Base-by-base conservation (phyloP, 2,329 filamentous ascomycete genomes). In the Lecanicillium sp. region DNA sequence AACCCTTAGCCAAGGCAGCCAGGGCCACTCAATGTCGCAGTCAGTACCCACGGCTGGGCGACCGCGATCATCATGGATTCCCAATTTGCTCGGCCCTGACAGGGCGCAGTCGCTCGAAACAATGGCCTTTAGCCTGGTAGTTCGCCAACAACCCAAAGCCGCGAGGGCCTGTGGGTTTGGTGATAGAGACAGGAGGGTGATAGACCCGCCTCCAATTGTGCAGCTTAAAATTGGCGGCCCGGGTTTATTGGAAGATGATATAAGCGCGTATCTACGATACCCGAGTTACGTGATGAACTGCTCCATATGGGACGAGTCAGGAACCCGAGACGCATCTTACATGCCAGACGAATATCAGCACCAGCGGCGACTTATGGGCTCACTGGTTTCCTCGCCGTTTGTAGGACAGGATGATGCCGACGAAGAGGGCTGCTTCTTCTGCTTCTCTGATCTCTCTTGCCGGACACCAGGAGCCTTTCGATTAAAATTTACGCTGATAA, bases 101-200 rank as follows among this genome's bases (percentile, higher is more conserved):
- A 45, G 50, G 30, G 42, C 41, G 3, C 37, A 44, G 4, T 44
- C 40, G 6, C 13, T 58, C 31, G 39, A 39, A 11, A 46, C 46
- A 33, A 49, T 55, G n/a, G 34, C 36, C 9, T 64, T 63, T 41
- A 46, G 43, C 5, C 49, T 64, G 4, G 49, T 33, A 13, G 77
- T 90, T 45, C 79, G 86, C 36, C 86, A 92, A 57, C 85, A 90
- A 52, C 86, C 86, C 8, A 69, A 78, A 14, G 84, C 84, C 1
- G 86, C 86, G 38, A 72, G 86, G 49, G 85, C 84, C 30, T 92
- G 86, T 52, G 86, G 86, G 2, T 90, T 88, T 56, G 86, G 86
- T 44, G 86, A 90, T 59, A 72, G 85, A 46, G 86, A 92, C 54
- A 76, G 86, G 29, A 74, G 86, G 45, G 84, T 88, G 13, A 85